Base-by-base conservation (phyloP, 1,284 basidiomycete species). In the Rhodotorula sp. region DNA sequence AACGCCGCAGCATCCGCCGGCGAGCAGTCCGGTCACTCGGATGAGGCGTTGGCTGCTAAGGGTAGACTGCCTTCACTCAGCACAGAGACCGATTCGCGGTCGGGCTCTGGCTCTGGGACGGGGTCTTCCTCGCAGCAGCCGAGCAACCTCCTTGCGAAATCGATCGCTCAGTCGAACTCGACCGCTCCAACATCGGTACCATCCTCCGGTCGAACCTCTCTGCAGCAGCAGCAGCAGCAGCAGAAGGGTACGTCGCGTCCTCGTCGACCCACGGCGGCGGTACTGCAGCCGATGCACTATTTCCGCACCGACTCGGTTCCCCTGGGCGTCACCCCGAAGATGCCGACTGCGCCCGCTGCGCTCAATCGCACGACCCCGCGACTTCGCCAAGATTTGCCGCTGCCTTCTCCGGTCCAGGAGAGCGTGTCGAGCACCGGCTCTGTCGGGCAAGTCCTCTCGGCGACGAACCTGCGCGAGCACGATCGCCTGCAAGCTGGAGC, bases 241-340 rank as follows among this genome's bases (percentile, higher is more conserved):
- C 57, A 31, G 57, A 47, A 31, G 34, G 59, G 21, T 34, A 39
- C 47, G 15, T 6, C 21, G 0, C 46, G 54, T 2, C 54, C 34
- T 8, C 29, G 48, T 2, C 59, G 70, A 15, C 70, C 70, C 43
- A 62, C 64, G 0, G 66, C 70, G 3, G 66, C 70, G 0, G 70
- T 71, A 0, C 43, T 71, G 21, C 70, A 71, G 52, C 66, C 66
- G 8, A 65, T 68, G 67, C 60, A 68, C 29, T 67, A 61, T 1
- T 57, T 66, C 39, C 64, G 61, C 23, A 43, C 26, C 26, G n/a
- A 29, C 29, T 29, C 54, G 29, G 16, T 26, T 7, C 8, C 54
- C 54, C 3, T 56, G 29, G 26, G 54, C 54, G 20, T 51, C 49
- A 29, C 26, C 39, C 39, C 12, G 12, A 14, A 43, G 10, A 43